phyloP scores from a whole-genome alignment of 2,329 filamentous ascomycete species.

The Orbilia quercus region DNA sequence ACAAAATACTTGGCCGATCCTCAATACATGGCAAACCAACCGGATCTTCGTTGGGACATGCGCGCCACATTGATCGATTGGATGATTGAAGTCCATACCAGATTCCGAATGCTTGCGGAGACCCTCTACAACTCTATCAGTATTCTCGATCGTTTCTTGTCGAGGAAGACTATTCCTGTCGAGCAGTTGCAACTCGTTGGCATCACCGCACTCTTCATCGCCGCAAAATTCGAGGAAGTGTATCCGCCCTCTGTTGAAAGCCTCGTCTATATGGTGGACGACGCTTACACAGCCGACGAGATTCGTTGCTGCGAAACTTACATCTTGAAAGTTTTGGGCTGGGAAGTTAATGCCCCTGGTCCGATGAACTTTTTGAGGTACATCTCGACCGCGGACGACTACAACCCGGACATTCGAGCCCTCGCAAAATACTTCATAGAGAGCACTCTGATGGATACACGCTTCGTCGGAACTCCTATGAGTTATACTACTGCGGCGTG shows the following conservation, averaged over 20 bases:
- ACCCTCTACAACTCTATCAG: conserved; percentile 95
- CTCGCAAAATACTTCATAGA: conserved; percentile 98
- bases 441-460: conserved; percentile 96
- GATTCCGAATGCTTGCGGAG: conserved; percentile 90
- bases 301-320: conserved; percentile 90
- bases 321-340: conserved; percentile 96
- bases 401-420: conserved; percentile 93
- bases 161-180: conserved; percentile 91
- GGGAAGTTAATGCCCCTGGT: conserved; percentile 96
- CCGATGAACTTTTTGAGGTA: conserved; percentile 97
- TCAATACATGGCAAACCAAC: conserved; percentile 96
- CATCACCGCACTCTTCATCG: conserved; percentile 93
- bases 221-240: conserved; percentile 98
- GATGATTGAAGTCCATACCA: conserved; percentile 93
- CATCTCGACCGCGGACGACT: conserved; percentile 98
- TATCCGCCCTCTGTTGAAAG: conserved; percentile 91
- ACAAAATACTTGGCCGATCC: conserved; percentile 84
- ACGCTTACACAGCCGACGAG: conserved; percentile 87
- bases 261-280: conserved; percentile 98
- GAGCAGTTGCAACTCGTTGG: conserved; percentile 96
- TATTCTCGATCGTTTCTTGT: conserved; percentile 96
- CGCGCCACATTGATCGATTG: conserved; percentile 96
- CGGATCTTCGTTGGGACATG: conserved; percentile 99
- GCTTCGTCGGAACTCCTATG: conserved; percentile 89
- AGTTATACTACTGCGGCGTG: conserved; percentile 92